phyloP scores from a whole-genome alignment of 2,329 filamentous ascomycete genomes.

The Trichoderma guizhouense region DNA sequence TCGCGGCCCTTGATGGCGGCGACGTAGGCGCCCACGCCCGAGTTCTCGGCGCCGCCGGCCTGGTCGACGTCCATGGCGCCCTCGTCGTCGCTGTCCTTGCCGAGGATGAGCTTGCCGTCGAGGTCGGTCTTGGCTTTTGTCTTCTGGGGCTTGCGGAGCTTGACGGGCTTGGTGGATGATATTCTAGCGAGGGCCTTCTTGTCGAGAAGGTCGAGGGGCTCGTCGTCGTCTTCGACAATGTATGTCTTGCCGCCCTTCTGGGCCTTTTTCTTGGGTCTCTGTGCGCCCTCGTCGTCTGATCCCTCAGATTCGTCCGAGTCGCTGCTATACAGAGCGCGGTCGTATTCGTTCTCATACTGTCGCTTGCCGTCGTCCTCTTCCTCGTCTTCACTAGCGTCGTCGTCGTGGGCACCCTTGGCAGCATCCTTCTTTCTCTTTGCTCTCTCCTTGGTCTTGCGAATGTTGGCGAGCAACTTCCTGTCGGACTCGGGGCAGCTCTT shows the following conservation, averaged over 20 bases:
- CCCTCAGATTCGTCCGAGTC: slow-evolving; percentile 53
- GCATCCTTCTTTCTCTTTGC: slow-evolving; percentile 84
- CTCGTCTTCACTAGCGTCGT: slow-evolving; percentile 53
- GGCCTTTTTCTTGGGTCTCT: slow-evolving; percentile 42
- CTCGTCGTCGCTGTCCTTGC: slow-evolving; percentile 51
- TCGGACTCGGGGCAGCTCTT: slow-evolving; percentile 79
- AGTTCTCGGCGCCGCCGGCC: slow-evolving; percentile 54
- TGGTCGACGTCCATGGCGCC: slow-evolving; percentile 64
- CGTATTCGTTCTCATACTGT: slow-evolving; percentile 87
- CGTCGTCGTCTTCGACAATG: slow-evolving; percentile 91
- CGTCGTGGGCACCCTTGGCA: slow-evolving; percentile 53
- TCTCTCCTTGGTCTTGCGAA: slow-evolving; percentile 90
- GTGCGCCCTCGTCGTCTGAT: slow-evolving; percentile 58
- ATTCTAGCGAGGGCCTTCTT: slow-evolving; percentile 88
- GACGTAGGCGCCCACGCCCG: slow-evolving; percentile 66
- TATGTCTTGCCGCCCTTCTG: slow-evolving; percentile 69
- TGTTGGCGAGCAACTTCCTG: slow-evolving; percentile 86
- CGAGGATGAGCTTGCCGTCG: slow-evolving; percentile 79
- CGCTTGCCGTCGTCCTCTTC: slow-evolving; percentile 47
- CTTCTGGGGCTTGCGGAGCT: slow-evolving; percentile 53
- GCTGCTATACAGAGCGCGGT: slow-evolving; percentile 90
- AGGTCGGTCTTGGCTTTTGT: slow-evolving; percentile 67
- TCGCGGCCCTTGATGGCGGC: slow-evolving; percentile 67
- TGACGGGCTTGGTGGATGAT: slow-evolving; percentile 79
- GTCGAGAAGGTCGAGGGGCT: slow-evolving; percentile 90